These are phyloP conservation scores for Myxozyma geophila DNA, from an alignment of 805 yeast species.

Conservation along the genomic window DNA sequence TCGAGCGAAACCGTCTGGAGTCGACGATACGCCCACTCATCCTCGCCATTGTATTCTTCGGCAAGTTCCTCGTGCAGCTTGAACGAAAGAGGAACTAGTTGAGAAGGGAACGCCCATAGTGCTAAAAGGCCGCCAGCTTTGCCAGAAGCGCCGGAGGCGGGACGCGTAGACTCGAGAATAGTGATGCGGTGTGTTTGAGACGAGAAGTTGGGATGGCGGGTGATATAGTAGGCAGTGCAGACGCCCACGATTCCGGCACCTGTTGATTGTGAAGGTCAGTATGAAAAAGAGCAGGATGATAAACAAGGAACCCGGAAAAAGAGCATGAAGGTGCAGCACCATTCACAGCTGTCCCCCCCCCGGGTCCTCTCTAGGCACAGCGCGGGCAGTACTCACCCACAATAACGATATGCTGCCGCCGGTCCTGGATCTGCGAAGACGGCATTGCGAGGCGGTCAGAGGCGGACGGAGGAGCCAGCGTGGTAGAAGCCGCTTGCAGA, in stretches of 20 bases:
- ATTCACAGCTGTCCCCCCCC: background rate
- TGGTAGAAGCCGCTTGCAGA: background rate
- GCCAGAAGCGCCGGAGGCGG: constrained; percentile 97
- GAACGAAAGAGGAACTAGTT: constrained; percentile 86
- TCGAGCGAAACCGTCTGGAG: constrained; percentile 84
- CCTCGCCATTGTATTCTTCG: constrained; percentile 76
- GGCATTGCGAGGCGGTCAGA: constrained; percentile 16
- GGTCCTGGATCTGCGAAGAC: constrained; percentile 21
- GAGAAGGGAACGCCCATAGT: constrained; percentile 96
- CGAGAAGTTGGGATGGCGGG: constrained; percentile 79
- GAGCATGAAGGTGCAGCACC: constrained; percentile 2
- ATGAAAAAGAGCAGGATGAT: constrained; percentile 8
- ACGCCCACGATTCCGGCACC: constrained; percentile 95
- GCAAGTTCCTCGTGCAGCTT: constrained; percentile 82
- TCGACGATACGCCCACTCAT: constrained; percentile 91
- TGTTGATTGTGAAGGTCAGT: constrained; percentile 9
- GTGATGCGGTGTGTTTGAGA: constrained; percentile 78
- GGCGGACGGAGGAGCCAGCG: constrained; percentile 15
- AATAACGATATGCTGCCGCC: constrained; percentile 66
- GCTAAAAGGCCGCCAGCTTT: constrained; percentile 97
- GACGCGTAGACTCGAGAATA: constrained; percentile 82
- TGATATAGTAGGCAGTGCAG: constrained; percentile 87
- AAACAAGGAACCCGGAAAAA: background rate
- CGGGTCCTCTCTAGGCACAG: background rate
- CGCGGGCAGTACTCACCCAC: constrained; percentile 57